These are phyloP conservation scores for Leccinum fibrillosum DNA, from an alignment of 768 basidiomycete species.

Conservation along the genomic window DNA sequence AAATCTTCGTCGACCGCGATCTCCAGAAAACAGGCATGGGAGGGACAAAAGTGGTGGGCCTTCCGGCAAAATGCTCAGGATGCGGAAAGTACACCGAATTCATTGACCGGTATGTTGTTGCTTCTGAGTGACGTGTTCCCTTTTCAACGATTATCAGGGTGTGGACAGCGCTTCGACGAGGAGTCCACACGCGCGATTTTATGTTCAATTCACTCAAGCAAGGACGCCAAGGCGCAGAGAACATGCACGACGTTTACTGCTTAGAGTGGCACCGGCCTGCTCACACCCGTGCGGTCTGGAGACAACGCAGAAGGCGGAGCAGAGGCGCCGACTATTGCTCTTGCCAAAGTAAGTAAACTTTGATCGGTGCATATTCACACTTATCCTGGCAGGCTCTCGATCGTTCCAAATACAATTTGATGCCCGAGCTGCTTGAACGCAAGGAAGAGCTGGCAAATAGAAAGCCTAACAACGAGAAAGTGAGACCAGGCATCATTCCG, in stretches of 20 bases:
- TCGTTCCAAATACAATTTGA: conserved; percentile 13
- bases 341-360: conserved; percentile 5
- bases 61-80: conserved; percentile 4
- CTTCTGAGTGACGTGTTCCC: background rate
- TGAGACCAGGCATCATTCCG: background rate
- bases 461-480: background rate
- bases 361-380: background rate
- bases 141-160: background rate
- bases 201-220: too few relatives aligned
- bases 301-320: conserved; percentile 14
- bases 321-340: conserved; percentile 9
- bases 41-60: conserved; percentile 12
- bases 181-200: too few relatives aligned
- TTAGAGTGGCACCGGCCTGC: conserved; percentile 11
- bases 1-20: conserved; percentile 10
- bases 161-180: conserved; percentile 6
- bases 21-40: conserved; percentile 14
- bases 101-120: conserved; percentile 5
- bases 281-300: conserved; percentile 12
- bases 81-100: conserved; percentile 19
- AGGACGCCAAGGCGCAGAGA: conserved; percentile 3
- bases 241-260: conserved; percentile 16
- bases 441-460: background rate
- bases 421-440: conserved; percentile 3
- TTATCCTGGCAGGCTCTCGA: conserved; percentile 5